Evolutionary conservation across 805 yeast species (phyloP), one percentile per base, ranked within the genome.

Genomic region (Yarrowia hollandica): DNA sequence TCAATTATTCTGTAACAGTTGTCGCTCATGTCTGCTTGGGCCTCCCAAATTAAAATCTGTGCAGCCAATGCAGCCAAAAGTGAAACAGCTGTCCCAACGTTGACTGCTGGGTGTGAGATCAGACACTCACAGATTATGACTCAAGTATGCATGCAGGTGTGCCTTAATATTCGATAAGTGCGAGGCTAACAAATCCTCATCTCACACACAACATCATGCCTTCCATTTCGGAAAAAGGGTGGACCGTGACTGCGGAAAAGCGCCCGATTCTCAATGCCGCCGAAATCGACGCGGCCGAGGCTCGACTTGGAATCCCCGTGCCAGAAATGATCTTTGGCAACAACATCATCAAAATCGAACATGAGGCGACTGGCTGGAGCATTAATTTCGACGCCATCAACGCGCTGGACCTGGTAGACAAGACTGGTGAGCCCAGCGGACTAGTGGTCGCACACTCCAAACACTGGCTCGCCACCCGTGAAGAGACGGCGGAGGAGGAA

Each of bases 241-340:
- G 97, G 97, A 81, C 82, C 59, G 80, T 94, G 8, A 80, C 77
- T 64, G 84, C 96, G 0, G 74, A 77, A 26, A 83, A 90, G 69
- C 80, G 81, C 54, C 96, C 98, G 1, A 92, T 92, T 44, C 73
- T 90, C 62, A 85, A 80, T 64, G 77, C 90, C 1, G 75, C 71
- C 1, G 96, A 90, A 67, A 79, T 92, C 60, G 96, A 90, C 60
- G 72, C 72, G 2, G 79, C 85, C 67, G 87, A 83, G 62, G 70
- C 66, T 12, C 80, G 79, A 4, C 78, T 86, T 57, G 83, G 83
- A 14, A 82, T 92, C 62, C 96, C 98, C 0, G 73, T 92, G 39
- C 99, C 99, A 0, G 99, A 94, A 70, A 94, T 94, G 98, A 90
- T 94, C 5, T 94, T 94, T 73, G 98, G 98, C 9, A 82, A 88